Base-by-base conservation (phyloP, 1,139 yeast species). In the Geotrichum citri-aurantii region DNA sequence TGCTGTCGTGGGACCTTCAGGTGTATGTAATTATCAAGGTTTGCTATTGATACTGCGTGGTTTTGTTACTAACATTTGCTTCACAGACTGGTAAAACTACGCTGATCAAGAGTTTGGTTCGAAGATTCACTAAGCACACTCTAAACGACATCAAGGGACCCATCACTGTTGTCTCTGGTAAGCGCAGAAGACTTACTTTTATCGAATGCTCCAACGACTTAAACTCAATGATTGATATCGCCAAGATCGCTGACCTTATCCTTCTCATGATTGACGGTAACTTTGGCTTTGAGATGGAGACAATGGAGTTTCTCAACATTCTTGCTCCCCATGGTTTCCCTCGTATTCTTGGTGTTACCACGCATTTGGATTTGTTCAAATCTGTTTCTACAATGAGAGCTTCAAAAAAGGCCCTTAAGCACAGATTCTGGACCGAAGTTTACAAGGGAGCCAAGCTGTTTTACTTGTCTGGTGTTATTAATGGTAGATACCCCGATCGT, bases 241-340 rank as follows among this genome's bases (percentile, higher is more conserved):
- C 99, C 42, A 95, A 95, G 69, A 84, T 92, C 58, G 97, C 98
- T 0, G 99, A 95, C 73, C 78, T 95, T 64, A 96, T 95, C 23
- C 78, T 95, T 59, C 74, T 95, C 62, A 76, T 93, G 79, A 84
- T 95, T 63, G 99, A 95, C 75, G 99, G 99, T 63, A 95, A 95
- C 72, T 95, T 90, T 71, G 99, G 99, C 3, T 84, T 95, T 63
- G 99, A 95, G 76, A 95, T 95, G 99, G 99, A 95, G 73, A 95
- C 99, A 17, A 95, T 95, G 99, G 99, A 95, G 74, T 95, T 95
- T 70, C 79, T 95, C 64, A 95, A 95, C 70, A 82, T 95, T 65
- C 95, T 97, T 5, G 96, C 95, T 67, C 97, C 95, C 69, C 99
- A 95, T 71, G 99, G 99, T 73, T 93, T 95, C 92, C 99, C 99